Conservation (phyloP, 139 green algal genomes). For the Astrephomene gubernaculifera region DNA sequence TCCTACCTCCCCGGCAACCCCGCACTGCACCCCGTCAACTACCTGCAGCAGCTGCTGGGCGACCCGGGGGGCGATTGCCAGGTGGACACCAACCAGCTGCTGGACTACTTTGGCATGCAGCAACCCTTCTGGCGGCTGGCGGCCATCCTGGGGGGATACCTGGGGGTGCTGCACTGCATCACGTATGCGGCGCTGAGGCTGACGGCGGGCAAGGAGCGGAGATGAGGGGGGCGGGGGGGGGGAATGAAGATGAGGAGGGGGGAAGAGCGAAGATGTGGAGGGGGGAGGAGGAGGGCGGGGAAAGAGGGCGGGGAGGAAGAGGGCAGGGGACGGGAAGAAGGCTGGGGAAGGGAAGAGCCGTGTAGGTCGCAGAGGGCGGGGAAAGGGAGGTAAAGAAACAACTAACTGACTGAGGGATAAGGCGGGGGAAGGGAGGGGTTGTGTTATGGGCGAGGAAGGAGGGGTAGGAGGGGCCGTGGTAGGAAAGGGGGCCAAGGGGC, state of each 20-base stretch:
- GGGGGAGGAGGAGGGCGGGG: not conserved
- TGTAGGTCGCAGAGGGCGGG: too few relatives aligned
- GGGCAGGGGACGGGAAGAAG: too few relatives aligned
- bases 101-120: slow-evolving; percentile 46
- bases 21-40: not conserved
- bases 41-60: not conserved
- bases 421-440: too few relatives aligned
- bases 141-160: slow-evolving; percentile 50
- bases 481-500: too few relatives aligned
- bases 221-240: not conserved
- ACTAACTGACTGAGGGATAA: too few relatives aligned
- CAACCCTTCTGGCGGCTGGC: slow-evolving; percentile 36
- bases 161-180: slow-evolving; percentile 44
- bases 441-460: too few relatives aligned
- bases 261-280: not conserved
- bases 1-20: slow-evolving; percentile 51
- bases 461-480: too few relatives aligned
- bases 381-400: too few relatives aligned
- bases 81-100: slow-evolving; percentile 42
- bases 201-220: slow-evolving; percentile 31
- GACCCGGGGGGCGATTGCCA: slow-evolving; percentile 36
- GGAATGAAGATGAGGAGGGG: not conserved
- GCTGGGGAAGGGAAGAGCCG: too few relatives aligned
- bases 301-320: too few relatives aligned
- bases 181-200: slow-evolving; percentile 43